Base-by-base conservation (phyloP, 306 rosid genomes). In the Leucaena leucocephala region DNA sequence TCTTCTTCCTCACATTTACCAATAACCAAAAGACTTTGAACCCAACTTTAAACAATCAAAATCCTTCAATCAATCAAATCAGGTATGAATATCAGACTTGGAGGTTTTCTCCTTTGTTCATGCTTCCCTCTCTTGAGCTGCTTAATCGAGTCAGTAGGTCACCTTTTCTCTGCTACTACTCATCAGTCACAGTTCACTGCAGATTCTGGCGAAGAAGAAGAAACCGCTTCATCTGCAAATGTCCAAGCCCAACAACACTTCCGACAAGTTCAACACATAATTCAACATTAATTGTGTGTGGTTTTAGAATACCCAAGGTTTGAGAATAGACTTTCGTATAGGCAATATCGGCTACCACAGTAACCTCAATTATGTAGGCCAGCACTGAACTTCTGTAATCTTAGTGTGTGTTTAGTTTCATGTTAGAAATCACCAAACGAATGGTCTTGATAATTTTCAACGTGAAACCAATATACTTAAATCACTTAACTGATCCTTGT, bases 161-260 rank as follows among this genome's bases (percentile, higher is more conserved):
- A 85, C 68, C 52, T 76, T 40, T 76, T 82, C 59, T 55, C 42
- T 34, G 67, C 72, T 57, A 7, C 84, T 79, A 78, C 88, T 81
- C 81, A 74, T 81, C 81, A 74, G 34, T 68, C 83, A 74, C 81
- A 62, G 22, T 6, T 33, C 50, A 21, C 59, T 50, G 42, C 70
- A 21, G 70, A 14, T 9, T 75, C 80, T 14, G 63, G 81, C 44
- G 77, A 79, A 33, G 73, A 82, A 76, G 58, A 79, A 75, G 66
- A 65, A 46, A 48, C 80, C 7, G 88, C 54, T 78, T 71, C 22
- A 8, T 76, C 88, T 49, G 77, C 82, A 57, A 82, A 79, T 43
- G 82, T 54, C 21, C 75, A 83, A 55, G 82, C 86, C 4, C 88
- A 85, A 68, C 82, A 80, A 59, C 84, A 85, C 74, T 85, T 85